Evolutionary conservation across 2,329 filamentous ascomycete species (phyloP).

Genomic region (Berkeleyomyces basicola): DNA sequence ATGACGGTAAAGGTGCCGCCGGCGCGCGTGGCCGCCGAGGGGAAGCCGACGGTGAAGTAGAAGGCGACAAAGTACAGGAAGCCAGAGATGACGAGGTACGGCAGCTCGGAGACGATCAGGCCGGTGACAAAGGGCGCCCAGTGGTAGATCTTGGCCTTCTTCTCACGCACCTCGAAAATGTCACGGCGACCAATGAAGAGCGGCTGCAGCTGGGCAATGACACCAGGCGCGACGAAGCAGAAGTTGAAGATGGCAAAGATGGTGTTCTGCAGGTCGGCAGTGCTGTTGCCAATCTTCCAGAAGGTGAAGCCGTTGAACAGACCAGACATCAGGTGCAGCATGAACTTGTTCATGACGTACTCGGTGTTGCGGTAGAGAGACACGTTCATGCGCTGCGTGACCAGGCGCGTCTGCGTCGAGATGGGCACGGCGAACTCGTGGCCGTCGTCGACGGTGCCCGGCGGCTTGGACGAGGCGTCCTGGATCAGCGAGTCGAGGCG

Average conservation of each 20-base stretch:
- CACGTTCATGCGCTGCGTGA: constrained; percentile 44
- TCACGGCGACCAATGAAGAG: constrained; percentile 39
- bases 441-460: constrained; percentile 30
- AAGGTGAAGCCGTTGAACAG: constrained; percentile 47
- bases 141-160: constrained; percentile 43
- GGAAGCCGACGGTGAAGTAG: constrained; percentile 33
- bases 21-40: constrained; percentile 26
- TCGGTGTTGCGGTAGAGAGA: constrained; percentile 50
- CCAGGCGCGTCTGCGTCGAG: constrained; percentile 43
- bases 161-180: constrained; percentile 42
- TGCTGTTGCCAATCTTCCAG: constrained; percentile 38
- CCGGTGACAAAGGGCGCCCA: constrained; percentile 51
- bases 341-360: constrained; percentile 48
- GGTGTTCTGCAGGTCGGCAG: constrained; percentile 34
- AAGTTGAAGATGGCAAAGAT: constrained; percentile 47
- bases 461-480: constrained; percentile 32
- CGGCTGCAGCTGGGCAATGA: constrained; percentile 41
- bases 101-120: constrained; percentile 51
- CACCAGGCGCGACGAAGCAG: constrained; percentile 42
- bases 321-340: constrained; percentile 35
- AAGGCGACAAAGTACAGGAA: constrained; percentile 49
- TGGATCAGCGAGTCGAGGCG: constrained; percentile 48
- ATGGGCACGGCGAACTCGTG: constrained; percentile 59
- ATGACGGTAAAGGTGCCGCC: constrained; percentile 38
- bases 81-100: constrained; percentile 49